phyloP scores from a whole-genome alignment of 192 early-diverging fungal genomes.

The Jimgerdemannia flammicorona region DNA sequence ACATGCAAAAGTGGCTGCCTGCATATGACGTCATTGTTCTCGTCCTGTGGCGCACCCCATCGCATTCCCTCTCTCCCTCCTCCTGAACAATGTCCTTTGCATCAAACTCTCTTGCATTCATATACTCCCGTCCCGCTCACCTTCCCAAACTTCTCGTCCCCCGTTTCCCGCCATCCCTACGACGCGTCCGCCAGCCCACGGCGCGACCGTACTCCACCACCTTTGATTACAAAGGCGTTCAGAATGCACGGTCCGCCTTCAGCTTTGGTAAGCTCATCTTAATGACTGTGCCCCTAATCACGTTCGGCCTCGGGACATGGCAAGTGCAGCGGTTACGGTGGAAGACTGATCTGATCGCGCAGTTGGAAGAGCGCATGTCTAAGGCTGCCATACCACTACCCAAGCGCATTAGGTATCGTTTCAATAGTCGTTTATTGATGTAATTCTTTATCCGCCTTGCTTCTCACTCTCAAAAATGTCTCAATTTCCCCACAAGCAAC shows the following conservation, averaged over 20 bases:
- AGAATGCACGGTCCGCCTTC: constrained; percentile 17
- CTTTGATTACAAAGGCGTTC: not conserved
- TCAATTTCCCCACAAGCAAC: constrained; percentile 18
- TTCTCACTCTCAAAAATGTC: not conserved
- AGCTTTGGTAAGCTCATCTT: constrained; percentile 28
- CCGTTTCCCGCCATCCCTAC: too few relatives aligned
- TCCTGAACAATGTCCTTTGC: too few relatives aligned
- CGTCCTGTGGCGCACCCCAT: too few relatives aligned
- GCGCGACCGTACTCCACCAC: too few relatives aligned
- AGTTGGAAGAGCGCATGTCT: constrained; percentile 55
- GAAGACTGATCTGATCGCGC: constrained; percentile 82
- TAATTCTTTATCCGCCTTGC: not conserved
- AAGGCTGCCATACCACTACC: constrained; percentile 67
- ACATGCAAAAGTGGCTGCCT: too few relatives aligned
- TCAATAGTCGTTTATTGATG: not conserved
- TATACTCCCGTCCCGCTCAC: too few relatives aligned
- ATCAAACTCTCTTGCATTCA: too few relatives aligned
- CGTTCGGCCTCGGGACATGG: constrained; percentile 81
- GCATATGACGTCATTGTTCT: too few relatives aligned
- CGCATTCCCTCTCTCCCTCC: too few relatives aligned
- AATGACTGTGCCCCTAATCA: constrained; percentile 48
- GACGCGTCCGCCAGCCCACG: too few relatives aligned
- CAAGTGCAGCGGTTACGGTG: constrained; percentile 84
- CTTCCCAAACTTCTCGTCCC: too few relatives aligned
- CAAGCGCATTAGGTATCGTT: constrained; percentile 50